Evolutionary conservation across 768 basidiomycete species (phyloP).

Genomic region (Tylopilus plumbeoviolaceoides): DNA sequence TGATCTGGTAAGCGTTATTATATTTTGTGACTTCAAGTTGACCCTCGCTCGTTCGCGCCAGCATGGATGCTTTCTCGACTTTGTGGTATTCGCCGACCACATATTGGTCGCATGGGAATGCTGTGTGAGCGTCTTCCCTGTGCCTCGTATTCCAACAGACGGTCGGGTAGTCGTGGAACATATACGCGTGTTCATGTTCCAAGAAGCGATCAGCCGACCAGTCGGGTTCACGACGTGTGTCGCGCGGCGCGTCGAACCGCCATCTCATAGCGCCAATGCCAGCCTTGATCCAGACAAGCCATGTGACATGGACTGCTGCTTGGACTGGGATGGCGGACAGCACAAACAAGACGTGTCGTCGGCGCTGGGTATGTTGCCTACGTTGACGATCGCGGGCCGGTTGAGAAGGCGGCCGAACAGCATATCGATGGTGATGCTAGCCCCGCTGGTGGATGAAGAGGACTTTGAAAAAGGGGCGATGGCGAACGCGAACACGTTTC

Average conservation of each 20-base stretch:
- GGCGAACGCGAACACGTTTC: conserved; percentile 7
- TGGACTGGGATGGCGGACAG: neutral
- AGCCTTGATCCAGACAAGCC: neutral
- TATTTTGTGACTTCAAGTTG: neutral
- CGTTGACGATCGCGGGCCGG: conserved; percentile 27
- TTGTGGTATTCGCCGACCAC: conserved; percentile 20
- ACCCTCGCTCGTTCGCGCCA: neutral
- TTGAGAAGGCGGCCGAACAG: conserved; percentile 5
- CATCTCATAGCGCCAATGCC: neutral
- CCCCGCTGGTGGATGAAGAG: conserved; percentile 15
- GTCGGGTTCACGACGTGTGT: conserved; percentile 28
- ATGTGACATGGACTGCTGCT: neutral
- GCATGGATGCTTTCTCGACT: conserved; percentile 26
- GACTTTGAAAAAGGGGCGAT: neutral
- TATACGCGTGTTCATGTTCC: conserved; percentile 25
- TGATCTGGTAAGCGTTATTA: conserved; percentile 18
- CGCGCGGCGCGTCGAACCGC: conserved; percentile 2
- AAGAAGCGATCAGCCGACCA: conserved; percentile 20
- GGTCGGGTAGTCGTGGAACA: conserved; percentile 21
- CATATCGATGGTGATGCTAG: conserved; percentile 24
- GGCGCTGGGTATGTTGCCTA: neutral
- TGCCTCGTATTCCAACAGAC: conserved; percentile 21
- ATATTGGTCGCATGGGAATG: conserved; percentile 27
- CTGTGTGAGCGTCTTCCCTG: conserved; percentile 24
- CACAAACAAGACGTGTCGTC: neutral